Evolutionary conservation across 1,284 basidiomycete genomes (phyloP).

Genomic region (Cutaneotrichosporon daszewskae): DNA sequence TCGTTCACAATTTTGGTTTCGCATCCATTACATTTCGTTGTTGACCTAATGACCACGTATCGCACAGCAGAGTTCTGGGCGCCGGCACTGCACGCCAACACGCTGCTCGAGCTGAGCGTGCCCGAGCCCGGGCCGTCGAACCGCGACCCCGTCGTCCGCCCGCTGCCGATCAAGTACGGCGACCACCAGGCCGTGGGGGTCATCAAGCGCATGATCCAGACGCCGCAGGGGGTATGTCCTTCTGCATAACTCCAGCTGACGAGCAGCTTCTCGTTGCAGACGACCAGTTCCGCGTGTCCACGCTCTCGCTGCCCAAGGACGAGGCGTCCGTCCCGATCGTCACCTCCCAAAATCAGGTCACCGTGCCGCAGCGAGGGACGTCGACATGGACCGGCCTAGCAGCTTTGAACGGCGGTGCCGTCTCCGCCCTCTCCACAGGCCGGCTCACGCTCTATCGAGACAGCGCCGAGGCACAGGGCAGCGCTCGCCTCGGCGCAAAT

Average conservation of each 20-base stretch:
- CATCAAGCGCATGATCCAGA: slow-evolving; percentile 30
- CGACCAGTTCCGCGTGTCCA: slow-evolving; percentile 35
- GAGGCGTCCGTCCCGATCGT: slow-evolving; percentile 8
- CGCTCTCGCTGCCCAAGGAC: slow-evolving; percentile 20
- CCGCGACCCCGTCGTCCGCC: slow-evolving; percentile 36
- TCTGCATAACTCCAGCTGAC: neutral
- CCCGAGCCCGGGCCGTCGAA: slow-evolving; percentile 23
- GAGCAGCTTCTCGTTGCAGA: slow-evolving; percentile 34
- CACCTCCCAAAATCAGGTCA: slow-evolving; percentile 6
- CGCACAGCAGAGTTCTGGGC: slow-evolving; percentile 39
- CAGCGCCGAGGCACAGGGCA: slow-evolving; percentile 5
- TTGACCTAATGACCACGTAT: slow-evolving; percentile 13
- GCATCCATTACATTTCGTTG: neutral
- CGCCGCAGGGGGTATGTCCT: slow-evolving; percentile 14
- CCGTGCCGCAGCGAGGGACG: slow-evolving; percentile 9
- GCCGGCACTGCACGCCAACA: slow-evolving; percentile 41
- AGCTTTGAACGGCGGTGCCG: slow-evolving; percentile 18
- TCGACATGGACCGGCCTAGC: slow-evolving; percentile 16
- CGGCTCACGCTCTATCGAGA: slow-evolving; percentile 23
- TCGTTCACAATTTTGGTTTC: slow-evolving; percentile 1
- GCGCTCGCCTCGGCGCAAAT: slow-evolving; percentile 19
- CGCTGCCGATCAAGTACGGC: slow-evolving; percentile 39
- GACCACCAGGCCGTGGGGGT: slow-evolving; percentile 28
- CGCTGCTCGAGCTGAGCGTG: slow-evolving; percentile 41
- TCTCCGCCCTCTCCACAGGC: slow-evolving; percentile 42